Evolutionary conservation across 2,329 filamentous ascomycete species (phyloP), one percentile per base, ranked within the genome.

Genomic region (Scedosporium apiospermum): DNA sequence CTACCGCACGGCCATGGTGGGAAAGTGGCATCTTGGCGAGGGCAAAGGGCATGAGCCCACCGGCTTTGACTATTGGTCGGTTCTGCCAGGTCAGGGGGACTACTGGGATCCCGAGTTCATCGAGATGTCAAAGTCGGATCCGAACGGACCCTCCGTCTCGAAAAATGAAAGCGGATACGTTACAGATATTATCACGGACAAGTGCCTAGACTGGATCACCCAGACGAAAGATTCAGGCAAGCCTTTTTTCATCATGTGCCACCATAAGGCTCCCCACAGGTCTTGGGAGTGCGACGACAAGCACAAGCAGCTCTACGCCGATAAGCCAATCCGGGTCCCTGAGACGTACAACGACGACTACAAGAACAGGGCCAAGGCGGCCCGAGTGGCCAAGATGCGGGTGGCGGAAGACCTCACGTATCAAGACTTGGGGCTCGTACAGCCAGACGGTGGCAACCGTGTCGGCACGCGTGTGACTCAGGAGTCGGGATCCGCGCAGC

Each of bases 191-290:
- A 82, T 82, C 64, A 81, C 79, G 0, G 75, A 82, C 63, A 82
- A 80, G 68, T 76, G 72, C 23, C 65, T 82, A 4, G 67, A 75
- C 30, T 81, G 72, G 67, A 74, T 81, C 21, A 67, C 70, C 38
- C 57, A 68, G 38, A 63, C 61, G 1, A 66, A 69, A 10, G 70
- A 74, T 21, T 70, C 72, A 6, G 71, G 72, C 51, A 71, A 72
- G 63, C 80, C 80, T 0, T 83, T 83, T 69, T 83, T 82, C 66
- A 66, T 81, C 55, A 83, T 83, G 80, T 82, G 79, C 66, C 81
- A 83, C 65, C 80, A 83, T 68, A 83, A 83, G 65, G 81, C 81
- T 0, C 80, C 81, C 0, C 81, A 83, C 65, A 73, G 80, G 4
- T 76, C 73, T 12, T 83, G 81, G 80, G 80, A 83, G 65, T 81